Base-by-base conservation (phyloP, 805 yeast species). In the Myxozyma lipomycoides region DNA sequence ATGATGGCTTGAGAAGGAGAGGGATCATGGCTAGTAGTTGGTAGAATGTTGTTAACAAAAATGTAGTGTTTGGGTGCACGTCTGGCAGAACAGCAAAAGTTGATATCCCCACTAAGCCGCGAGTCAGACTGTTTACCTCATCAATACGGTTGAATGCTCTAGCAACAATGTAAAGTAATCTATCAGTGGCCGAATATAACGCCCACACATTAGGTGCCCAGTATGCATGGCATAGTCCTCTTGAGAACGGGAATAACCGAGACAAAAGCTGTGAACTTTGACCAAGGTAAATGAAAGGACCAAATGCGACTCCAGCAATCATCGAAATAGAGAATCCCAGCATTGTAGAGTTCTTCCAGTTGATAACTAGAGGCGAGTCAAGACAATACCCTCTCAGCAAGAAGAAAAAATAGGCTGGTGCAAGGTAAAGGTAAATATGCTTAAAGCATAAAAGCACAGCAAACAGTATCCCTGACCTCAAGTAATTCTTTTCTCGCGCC, bases 161-260 rank as follows among this genome's bases (percentile, higher is more conserved):
- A 4, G 10, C 40, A 52, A 52, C 34, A 35, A 48, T 28, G 6
- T 67, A 64, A n/a, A 89, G 71, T 0, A 83, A 63, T 51, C 95
- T 75, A 67, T 93, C 99, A 12, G 76, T 53, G 58, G 86, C 84
- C 1, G 97, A 86, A 68, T 93, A 93, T 7, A 91, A 61, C 0
- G 98, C 96, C 99, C 99, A 93, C 42, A 89, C 73, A 63, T 93
- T 93, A 15, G 99, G 98, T 1, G 98, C 98, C 98, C 98, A 93
- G 70, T 93, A 93, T 0, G 98, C 96, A 69, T 93, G 98, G 3
- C 97, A 93, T 34, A 93, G 74, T 1, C 98, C 98, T 65, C 98
- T 75, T 44, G 95, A 84, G 65, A 91, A 91, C 4, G 98, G 98
- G 69, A 93, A 93, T 28, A 93, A 70, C 41, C 98, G 74, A 3